phyloP scores from a whole-genome alignment of 2,329 filamentous ascomycete species.

The Neonectria faginata region DNA sequence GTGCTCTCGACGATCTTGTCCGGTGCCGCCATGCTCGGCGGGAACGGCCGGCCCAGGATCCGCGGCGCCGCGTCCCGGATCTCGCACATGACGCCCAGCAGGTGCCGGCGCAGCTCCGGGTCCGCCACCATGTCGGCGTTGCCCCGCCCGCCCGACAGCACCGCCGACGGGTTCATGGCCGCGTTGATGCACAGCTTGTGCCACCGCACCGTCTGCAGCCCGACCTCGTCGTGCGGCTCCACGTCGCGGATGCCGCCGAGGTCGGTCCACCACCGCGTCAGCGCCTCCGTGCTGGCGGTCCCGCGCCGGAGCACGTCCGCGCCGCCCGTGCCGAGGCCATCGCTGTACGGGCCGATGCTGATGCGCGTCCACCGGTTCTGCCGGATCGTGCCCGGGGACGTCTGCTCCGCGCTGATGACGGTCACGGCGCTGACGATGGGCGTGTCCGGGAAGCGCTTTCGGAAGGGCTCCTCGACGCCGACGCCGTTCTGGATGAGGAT shows the following conservation, averaged over 20 bases:
- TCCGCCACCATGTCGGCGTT: constrained; percentile 76
- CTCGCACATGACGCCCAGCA: constrained; percentile 76
- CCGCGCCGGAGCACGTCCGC: constrained; percentile 51
- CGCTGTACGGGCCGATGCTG: constrained; percentile 73
- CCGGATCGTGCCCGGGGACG: constrained; percentile 69
- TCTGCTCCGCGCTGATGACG: constrained; percentile 76
- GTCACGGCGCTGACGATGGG: constrained; percentile 77
- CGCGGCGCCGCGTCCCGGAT: constrained; percentile 72
- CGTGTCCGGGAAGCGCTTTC: constrained; percentile 68
- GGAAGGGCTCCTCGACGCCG: constrained; percentile 76
- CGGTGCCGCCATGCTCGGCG: constrained; percentile 67
- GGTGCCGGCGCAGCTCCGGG: constrained; percentile 69
- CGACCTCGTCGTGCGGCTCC: constrained; percentile 71
- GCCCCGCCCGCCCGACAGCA: constrained; percentile 72
- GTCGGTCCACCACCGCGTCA: constrained; percentile 65
- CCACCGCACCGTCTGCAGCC: constrained; percentile 78
- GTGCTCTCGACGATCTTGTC: constrained; percentile 73
- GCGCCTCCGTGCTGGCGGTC: constrained; percentile 57
- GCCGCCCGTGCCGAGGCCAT: constrained; percentile 57
- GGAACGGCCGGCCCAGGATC: constrained; percentile 71
- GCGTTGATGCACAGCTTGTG: constrained; percentile 84
- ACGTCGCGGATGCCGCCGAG: constrained; percentile 74
- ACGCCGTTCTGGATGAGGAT: constrained; percentile 79
- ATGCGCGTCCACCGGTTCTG: constrained; percentile 82
- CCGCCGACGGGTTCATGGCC: constrained; percentile 78